Base-by-base conservation (phyloP, 345 rosid species). In the Ceriops zippeliana region DNA sequence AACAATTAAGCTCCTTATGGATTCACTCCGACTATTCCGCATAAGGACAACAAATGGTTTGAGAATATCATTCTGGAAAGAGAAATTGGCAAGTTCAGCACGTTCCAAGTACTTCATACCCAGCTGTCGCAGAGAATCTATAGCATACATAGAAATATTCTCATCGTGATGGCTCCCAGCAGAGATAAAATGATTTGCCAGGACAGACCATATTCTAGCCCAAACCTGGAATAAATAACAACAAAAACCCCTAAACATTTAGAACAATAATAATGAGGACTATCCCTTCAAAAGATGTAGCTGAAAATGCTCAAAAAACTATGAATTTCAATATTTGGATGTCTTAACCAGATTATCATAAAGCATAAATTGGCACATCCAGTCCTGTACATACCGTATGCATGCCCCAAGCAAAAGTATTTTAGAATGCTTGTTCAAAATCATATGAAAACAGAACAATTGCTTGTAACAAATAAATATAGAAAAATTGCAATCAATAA, bases 111-210 rank as follows among this genome's bases (percentile, higher is more conserved):
- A 91, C 78, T 91, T 91, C 93, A 91, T 85, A 27, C 93, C 89
- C 59, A 91, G 96, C 88, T 91, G 97, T 81, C 96, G 83, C 32
- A 91, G 86, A 75, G 97, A 91, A 87, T 91, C 97, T 78, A 91
- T 89, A 77, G 97, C 90, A 76, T 91, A 89, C 97, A 87, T 91
- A 3, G 96, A 89, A 82, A 91, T 86, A 83, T 91, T 91, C 84
- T 89, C 89, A 78, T 91, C 97, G 61, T 64, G 90, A 80, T 91
- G 96, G 78, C 96, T 91, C 62, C 97, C 97, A 53, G 97, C 97
- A 75, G 91, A 75, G 73, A 91, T 89, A 73, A 91, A 91, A 89
- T 91, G 97, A 74, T 88, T 89, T 61, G 96, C 96, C 69, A 91
- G 81, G 75, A 91, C 93, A 73, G 80, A 85, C 97, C 97, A 91